These are phyloP conservation scores for Graphiopsis chlorocephala DNA, from an alignment of 2,329 filamentous ascomycete genomes.

Conservation along the genomic window DNA sequence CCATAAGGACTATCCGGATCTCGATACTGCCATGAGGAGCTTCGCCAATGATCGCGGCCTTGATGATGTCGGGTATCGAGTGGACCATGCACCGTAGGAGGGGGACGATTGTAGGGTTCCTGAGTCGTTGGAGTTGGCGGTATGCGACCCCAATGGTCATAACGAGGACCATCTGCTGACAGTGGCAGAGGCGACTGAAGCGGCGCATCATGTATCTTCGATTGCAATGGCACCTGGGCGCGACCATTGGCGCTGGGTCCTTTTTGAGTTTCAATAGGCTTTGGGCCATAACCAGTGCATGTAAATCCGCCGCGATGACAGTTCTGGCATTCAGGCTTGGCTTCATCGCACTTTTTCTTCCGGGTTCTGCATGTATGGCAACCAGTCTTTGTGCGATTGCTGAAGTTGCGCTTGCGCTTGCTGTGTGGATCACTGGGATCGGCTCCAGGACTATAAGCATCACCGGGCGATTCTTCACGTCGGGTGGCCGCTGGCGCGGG, in stretches of 20 bases:
- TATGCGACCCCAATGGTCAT: constrained; percentile 24
- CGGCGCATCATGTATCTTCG: constrained; percentile 9
- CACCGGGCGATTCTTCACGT: not conserved
- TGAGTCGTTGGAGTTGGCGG: not conserved
- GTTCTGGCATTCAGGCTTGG: constrained; percentile 88
- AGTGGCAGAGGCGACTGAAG: not conserved
- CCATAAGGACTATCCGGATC: not conserved
- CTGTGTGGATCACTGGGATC: constrained; percentile 4
- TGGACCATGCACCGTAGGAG: not conserved
- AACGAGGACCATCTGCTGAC: constrained; percentile 11
- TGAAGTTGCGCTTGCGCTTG: constrained; percentile 80
- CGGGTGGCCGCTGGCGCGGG: not conserved
- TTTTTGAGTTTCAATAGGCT: constrained; percentile 20
- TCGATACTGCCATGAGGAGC: not conserved
- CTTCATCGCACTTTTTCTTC: constrained; percentile 98
- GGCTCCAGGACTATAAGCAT: constrained; percentile 4
- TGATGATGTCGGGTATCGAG: not conserved
- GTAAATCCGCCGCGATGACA: constrained; percentile 86
- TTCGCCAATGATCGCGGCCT: constrained; percentile 19
- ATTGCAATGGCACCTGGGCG: constrained; percentile 20
- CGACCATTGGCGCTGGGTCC: constrained; percentile 7
- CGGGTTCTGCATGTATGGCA: constrained; percentile 87
- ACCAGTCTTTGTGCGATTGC: constrained; percentile 92
- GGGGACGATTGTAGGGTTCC: not conserved
- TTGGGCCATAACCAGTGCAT: constrained; percentile 78